phyloP scores from a whole-genome alignment of 2,329 filamentous ascomycete genomes.

The Pseudocercospora macadamiae region DNA sequence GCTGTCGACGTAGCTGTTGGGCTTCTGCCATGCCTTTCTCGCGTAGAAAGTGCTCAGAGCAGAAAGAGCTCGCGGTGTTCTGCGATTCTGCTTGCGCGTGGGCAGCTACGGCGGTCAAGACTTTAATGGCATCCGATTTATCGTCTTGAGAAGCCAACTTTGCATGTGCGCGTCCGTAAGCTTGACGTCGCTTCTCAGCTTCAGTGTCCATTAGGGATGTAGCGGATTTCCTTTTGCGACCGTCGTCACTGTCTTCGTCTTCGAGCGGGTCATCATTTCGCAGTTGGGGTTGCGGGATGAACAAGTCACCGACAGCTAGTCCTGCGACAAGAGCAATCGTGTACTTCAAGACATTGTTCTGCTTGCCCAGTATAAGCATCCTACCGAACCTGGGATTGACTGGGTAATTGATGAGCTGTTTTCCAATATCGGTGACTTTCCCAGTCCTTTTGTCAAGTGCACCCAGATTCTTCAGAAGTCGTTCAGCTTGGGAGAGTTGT shows the following conservation, averaged over 20 bases:
- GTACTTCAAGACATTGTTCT: slow-evolving; percentile 80
- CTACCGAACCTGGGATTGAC: slow-evolving; percentile 87
- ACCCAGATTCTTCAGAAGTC: slow-evolving; percentile 80
- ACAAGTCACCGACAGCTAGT: slow-evolving; percentile 84
- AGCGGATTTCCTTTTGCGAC: slow-evolving; percentile 38
- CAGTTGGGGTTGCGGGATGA: slow-evolving; percentile 78
- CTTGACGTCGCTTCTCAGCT: slow-evolving; percentile 66
- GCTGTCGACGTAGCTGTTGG: slow-evolving; percentile 77
- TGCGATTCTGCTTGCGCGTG: slow-evolving; percentile 63
- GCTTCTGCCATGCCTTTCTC: slow-evolving; percentile 87
- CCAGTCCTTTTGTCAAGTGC: slow-evolving; percentile 69
- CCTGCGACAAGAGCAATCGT: slow-evolving; percentile 87
- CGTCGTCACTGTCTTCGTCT: slow-evolving; percentile 45
- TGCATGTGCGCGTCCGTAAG: slow-evolving; percentile 72
- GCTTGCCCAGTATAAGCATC: slow-evolving; percentile 85
- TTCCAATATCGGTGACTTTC: slow-evolving; percentile 76
- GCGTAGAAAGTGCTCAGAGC: slow-evolving; percentile 79
- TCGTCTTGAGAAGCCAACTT: slow-evolving; percentile 81
- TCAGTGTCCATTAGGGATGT: slow-evolving; percentile 65
- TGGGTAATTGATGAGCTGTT: slow-evolving; percentile 84
- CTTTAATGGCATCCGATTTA: slow-evolving; percentile 84
- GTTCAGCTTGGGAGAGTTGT: slow-evolving; percentile 81
- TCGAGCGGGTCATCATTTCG: slow-evolving; percentile 12
- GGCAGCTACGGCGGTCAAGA: slow-evolving; percentile 84
- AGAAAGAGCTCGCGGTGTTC: slow-evolving; percentile 59